These are phyloP conservation scores for Telopea speciosissima DNA, from an alignment of 177 flowering plant genomes.

Conservation along the genomic window DNA sequence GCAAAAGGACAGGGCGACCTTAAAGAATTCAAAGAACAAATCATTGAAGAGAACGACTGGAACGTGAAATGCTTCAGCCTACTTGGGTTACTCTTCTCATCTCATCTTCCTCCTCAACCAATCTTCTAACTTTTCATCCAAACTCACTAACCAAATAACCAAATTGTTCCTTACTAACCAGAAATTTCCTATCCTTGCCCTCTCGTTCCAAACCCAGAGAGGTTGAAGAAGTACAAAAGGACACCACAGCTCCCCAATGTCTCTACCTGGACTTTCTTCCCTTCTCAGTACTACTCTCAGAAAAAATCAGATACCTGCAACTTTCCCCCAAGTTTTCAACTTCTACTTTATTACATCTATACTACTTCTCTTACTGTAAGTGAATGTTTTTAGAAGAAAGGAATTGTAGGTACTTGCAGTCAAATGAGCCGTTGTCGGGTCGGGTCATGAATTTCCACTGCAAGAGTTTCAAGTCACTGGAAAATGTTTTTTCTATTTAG, in stretches of 20 bases:
- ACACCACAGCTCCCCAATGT: constrained; percentile 8
- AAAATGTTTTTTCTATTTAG: too few relatives aligned
- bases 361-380: constrained; percentile 1
- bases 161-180: constrained; percentile 10
- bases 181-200: constrained; percentile 7
- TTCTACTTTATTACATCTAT: constrained; percentile 7
- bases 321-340: neutral
- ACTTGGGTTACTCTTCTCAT: constrained; percentile 56
- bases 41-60: constrained; percentile 56
- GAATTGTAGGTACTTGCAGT: constrained; percentile 10
- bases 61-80: constrained; percentile 76
- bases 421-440: constrained; percentile 9
- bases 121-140: constrained; percentile 81
- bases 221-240: constrained; percentile 11
- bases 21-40: too few relatives aligned
- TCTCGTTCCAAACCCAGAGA: constrained; percentile 15
- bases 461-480: too few relatives aligned
- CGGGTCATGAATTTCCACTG: too few relatives aligned
- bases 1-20: too few relatives aligned
- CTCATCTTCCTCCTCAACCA: constrained; percentile 46
- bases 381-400: neutral
- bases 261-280: neutral
- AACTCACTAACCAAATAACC: constrained; percentile 42
- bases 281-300: constrained; percentile 2
- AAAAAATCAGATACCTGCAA: neutral